Evolutionary conservation across 352 stramenopile species (phyloP).

Genomic region (Pythium monospermum): DNA sequence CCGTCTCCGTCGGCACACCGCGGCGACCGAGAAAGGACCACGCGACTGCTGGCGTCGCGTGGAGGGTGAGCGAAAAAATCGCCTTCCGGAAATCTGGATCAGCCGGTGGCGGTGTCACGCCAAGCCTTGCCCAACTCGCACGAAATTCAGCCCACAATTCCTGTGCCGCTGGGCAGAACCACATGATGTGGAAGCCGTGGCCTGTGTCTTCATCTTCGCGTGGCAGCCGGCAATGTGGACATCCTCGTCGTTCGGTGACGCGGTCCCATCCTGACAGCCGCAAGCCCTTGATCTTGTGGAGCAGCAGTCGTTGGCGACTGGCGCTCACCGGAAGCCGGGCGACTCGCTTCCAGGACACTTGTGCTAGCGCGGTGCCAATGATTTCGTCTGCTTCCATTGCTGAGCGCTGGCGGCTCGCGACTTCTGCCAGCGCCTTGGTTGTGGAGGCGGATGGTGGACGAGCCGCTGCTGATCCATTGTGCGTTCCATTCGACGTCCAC

Average conservation of each 20-base stretch:
- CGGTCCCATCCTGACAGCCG: neutral
- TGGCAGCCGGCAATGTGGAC: neutral
- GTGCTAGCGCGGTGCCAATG: neutral
- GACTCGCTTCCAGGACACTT: neutral
- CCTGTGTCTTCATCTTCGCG: neutral
- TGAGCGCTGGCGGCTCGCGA: too few species aligned
- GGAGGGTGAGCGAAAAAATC: neutral
- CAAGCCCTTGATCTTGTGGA: conserved; percentile 1
- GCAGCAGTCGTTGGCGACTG: neutral
- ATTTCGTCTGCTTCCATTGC: neutral
- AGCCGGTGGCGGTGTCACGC: neutral
- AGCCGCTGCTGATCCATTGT: too few species aligned
- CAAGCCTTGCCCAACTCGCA: neutral
- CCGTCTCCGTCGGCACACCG: neutral
- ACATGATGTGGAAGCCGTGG: neutral
- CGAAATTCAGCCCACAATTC: neutral
- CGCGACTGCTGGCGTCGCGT: neutral
- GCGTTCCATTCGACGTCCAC: too few species aligned
- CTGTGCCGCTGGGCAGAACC: neutral
- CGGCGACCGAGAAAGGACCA: neutral
- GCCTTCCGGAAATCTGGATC: neutral
- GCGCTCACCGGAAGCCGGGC: neutral
- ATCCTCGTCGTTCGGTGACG: neutral
- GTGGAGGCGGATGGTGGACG: neutral
- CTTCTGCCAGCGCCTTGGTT: neutral